Evolutionary conservation across 2,329 filamentous ascomycete genomes (phyloP), one percentile per base, ranked within the genome.

Genomic region (Fusarium miscanthi): DNA sequence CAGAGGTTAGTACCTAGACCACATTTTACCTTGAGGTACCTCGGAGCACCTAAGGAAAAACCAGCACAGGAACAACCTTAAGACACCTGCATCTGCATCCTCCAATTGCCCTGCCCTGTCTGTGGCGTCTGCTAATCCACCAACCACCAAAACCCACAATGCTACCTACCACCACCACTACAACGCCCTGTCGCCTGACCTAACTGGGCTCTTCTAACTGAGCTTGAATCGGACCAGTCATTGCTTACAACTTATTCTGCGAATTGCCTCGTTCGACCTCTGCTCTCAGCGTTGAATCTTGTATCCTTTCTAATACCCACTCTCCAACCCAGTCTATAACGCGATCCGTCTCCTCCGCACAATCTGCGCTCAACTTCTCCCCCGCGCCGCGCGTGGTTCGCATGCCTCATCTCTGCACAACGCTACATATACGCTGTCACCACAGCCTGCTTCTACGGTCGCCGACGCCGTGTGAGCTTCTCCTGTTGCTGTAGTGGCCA

Each of bases 361-460:
- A 61, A 59, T 62, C 56, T 59, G 73, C 67, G 65, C 62, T 64
- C 63, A 33, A 37, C 42, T 65, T 60, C 59, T 46, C 63, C 59
- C 60, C 65, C 65, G 67, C 74, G 75, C 69, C 75, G 66, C 61
- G 72, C 67, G 68, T 72, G 66, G 74, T 69, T 78, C 76, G 78
- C 77, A 80, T 80, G 78, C 79, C 76, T 78, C 77, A 80, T 80
- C 79, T 79, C 70, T 80, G 79, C 77, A 76, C 77, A 68, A 80
- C 79, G 71, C 72, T 74, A 67, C 64, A 21, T 66, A 49, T 46
- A 66, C 76, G 67, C 67, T 69, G 64, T 67, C 67, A 75, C 69
- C 59, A 63, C 73, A 76, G 73, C 71, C 74, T 59, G 63, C 67
- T 70, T 56, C 57, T 71, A 69, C 71, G 37, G 74, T 76, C 62